These are phyloP conservation scores for Beauveria medogensis DNA, from an alignment of 2,329 filamentous ascomycete species.

Conservation along the genomic window DNA sequence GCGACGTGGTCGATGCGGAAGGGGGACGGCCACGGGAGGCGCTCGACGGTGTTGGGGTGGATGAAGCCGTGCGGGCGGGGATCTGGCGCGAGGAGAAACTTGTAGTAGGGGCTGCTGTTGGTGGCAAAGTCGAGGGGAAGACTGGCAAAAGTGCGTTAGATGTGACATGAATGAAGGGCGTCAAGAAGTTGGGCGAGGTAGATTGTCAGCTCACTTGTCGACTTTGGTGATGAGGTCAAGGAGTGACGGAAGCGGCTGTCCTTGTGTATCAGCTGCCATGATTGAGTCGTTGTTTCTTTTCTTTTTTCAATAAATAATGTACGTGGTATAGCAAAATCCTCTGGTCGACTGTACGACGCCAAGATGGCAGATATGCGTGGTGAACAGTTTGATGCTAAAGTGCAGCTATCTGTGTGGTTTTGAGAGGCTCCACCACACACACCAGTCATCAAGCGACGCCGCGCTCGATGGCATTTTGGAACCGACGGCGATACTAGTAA, in stretches of 20 bases:
- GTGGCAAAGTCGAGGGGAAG: constrained; percentile 38
- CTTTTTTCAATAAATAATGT: too few relatives aligned
- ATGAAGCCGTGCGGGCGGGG: constrained; percentile 42
- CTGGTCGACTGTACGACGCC: neutral
- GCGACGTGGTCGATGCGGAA: constrained; percentile 28
- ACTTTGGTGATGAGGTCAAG: constrained; percentile 14
- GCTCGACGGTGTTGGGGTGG: constrained; percentile 33
- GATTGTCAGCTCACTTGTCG: constrained; percentile 30
- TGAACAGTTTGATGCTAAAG: neutral
- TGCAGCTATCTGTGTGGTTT: neutral
- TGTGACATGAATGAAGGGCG: constrained; percentile 10
- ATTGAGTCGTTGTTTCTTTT: neutral
- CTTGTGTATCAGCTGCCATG: neutral
- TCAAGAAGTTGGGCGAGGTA: neutral
- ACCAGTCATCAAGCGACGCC: neutral
- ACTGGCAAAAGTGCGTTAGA: constrained; percentile 21
- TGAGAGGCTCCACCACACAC: neutral
- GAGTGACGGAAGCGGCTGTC: neutral
- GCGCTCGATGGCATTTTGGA: too few relatives aligned
- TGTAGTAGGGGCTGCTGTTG: constrained; percentile 32
- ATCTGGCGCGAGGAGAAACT: constrained; percentile 37
- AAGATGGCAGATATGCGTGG: neutral
- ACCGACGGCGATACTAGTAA: too few relatives aligned
- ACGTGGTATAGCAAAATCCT: too few relatives aligned
- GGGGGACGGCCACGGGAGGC: constrained; percentile 38